Percentiles rank a stretch among this genome's conserved stretches.
Conservation (phyloP, 495 filamentous ascomycete species). For the Neurospora sp. region DNA sequence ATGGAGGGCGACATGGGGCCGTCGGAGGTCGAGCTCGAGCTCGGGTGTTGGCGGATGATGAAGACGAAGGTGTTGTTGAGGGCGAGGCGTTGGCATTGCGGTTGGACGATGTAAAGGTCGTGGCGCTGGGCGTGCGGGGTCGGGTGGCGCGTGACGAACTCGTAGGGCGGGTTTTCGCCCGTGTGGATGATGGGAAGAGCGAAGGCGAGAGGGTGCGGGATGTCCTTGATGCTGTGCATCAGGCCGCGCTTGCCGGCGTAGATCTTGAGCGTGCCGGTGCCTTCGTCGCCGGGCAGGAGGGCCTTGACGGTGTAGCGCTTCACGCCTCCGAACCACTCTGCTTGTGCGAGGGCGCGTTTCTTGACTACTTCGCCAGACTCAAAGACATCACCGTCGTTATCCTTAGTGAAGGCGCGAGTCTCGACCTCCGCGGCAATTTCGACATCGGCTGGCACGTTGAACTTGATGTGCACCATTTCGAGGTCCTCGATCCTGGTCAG, state of each 20-base stretch:
- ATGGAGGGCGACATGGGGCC: slow-evolving; percentile 27
- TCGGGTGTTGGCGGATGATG: slow-evolving; percentile 83
- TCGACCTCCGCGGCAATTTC: slow-evolving; percentile 94
- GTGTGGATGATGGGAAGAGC: slow-evolving; percentile 85
- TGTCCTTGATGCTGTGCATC: slow-evolving; percentile 92
- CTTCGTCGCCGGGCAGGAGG: slow-evolving; percentile 80
- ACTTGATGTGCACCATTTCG: slow-evolving; percentile 82
- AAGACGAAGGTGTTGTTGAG: slow-evolving; percentile 98
- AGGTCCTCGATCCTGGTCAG: slow-evolving; percentile 77
- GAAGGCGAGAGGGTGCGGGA: slow-evolving; percentile 83
- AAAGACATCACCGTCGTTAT: slow-evolving; percentile 84
- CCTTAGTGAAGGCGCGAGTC: slow-evolving; percentile 64
- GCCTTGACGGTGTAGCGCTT: slow-evolving; percentile 93
- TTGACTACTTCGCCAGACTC: slow-evolving; percentile 81
- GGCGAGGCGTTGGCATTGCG: slow-evolving; percentile 77
- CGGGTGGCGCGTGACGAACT: slow-evolving; percentile 86
- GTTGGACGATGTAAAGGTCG: slow-evolving; percentile 92
- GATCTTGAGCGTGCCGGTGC: slow-evolving; percentile 76
- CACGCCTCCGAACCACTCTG: slow-evolving; percentile 76
- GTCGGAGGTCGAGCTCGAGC: slow-evolving; percentile 44
- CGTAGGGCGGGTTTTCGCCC: slow-evolving; percentile 85
- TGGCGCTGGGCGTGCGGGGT: slow-evolving; percentile 95
- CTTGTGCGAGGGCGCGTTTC: slow-evolving; percentile 81
- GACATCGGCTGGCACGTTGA: slow-evolving; percentile 77
- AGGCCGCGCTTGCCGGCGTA: slow-evolving; percentile 90